Conservation (phyloP, 2,329 filamentous ascomycete genomes). For the Myriosclerotinia scirpicola region DNA sequence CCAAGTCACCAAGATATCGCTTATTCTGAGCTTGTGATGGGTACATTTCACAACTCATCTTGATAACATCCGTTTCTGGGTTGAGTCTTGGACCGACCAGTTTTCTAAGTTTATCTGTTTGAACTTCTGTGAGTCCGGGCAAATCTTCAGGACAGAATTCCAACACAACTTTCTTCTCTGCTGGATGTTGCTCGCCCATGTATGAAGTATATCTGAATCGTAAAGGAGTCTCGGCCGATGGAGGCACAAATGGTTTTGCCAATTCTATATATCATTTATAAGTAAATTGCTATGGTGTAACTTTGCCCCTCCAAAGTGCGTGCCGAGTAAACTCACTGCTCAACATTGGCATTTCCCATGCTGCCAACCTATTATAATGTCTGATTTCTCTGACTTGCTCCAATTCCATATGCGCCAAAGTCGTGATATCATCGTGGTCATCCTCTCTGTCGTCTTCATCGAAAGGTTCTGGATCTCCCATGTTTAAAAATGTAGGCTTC, state of each 20-base stretch:
- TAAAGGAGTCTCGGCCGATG: constrained; percentile 66
- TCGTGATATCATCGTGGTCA: constrained; percentile 80
- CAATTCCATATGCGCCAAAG: constrained; percentile 80
- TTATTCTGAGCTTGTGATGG: constrained; percentile 94
- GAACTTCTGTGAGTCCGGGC: constrained; percentile 60
- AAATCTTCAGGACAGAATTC: constrained; percentile 80
- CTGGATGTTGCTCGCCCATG: constrained; percentile 90
- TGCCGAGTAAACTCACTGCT: constrained; percentile 61
- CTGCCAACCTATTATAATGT: constrained; percentile 81
- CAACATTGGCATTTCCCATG: constrained; percentile 94
- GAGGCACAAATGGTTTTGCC: constrained; percentile 75
- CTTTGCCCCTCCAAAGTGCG: not conserved
- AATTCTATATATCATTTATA: constrained; percentile 58
- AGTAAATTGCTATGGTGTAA: constrained; percentile 21
- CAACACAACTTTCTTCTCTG: constrained; percentile 89
- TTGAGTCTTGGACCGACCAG: constrained; percentile 85
- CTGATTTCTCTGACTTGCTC: constrained; percentile 85
- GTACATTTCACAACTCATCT: constrained; percentile 89
- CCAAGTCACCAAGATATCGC: constrained; percentile 80
- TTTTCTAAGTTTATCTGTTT: constrained; percentile 82
- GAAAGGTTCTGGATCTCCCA: constrained; percentile 38
- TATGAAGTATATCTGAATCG: constrained; percentile 97
- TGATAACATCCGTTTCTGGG: constrained; percentile 75
- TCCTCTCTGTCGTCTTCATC: constrained; percentile 51
- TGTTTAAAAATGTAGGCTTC: constrained; percentile 41